These are phyloP conservation scores for Suillus decipiens DNA, from an alignment of 768 basidiomycete species.

Conservation along the genomic window DNA sequence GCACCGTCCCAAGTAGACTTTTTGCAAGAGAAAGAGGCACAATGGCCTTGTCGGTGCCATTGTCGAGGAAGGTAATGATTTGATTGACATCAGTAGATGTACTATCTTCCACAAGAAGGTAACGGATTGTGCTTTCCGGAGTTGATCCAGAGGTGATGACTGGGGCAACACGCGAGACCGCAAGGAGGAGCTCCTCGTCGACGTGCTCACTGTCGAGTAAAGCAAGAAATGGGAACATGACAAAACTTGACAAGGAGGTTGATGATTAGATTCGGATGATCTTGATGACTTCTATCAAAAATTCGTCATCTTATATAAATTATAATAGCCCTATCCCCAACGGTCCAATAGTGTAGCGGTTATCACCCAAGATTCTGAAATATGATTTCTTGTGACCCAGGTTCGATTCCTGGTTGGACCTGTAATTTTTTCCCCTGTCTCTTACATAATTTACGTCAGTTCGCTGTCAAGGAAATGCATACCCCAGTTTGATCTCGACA, in stretches of 20 bases:
- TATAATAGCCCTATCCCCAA: neutral
- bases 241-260: neutral
- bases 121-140: constrained; percentile 38
- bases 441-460: too few relatives aligned
- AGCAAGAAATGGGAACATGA: constrained; percentile 59
- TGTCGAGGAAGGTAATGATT: constrained; percentile 68
- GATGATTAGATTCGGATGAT: neutral
- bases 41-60: constrained; percentile 79
- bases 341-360: constrained; percentile 20
- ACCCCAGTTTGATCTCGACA: too few relatives aligned
- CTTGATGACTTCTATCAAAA: neutral
- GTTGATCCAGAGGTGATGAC: constrained; percentile 46
- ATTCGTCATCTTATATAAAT: neutral
- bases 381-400: constrained; percentile 17
- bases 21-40: constrained; percentile 67
- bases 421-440: constrained; percentile 3
- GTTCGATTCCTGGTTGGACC: constrained; percentile 20
- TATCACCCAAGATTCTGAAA: constrained; percentile 22
- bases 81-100: constrained; percentile 50
- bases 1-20: constrained; percentile 66
- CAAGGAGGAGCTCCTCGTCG: constrained; percentile 49
- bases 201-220: constrained; percentile 50
- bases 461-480: too few relatives aligned
- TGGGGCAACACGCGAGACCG: constrained; percentile 77
- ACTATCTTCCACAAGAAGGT: constrained; percentile 56